Evolutionary conservation across 805 yeast species (phyloP).

Genomic region (Wickerhamiella azyma): DNA sequence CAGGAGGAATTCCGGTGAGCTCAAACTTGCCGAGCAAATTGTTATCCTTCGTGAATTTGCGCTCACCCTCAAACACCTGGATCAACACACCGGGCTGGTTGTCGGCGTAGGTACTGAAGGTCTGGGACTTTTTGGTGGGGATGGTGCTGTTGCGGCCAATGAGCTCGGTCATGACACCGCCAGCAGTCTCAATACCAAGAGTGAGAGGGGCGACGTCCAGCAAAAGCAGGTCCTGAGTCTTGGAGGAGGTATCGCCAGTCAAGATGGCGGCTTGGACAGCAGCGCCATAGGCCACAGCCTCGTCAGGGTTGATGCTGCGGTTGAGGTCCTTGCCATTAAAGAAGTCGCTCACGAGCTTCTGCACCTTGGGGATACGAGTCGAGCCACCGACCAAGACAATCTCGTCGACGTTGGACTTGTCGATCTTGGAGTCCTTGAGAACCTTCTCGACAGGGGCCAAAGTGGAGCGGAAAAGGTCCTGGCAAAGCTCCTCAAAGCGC

Average conservation of each 20-base stretch:
- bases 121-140: constrained; percentile 95
- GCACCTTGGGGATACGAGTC: constrained; percentile 94
- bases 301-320: constrained; percentile 94
- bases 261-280: constrained; percentile 96
- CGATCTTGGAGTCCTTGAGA: constrained; percentile 76
- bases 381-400: constrained; percentile 96
- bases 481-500: constrained; percentile 92
- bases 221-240: constrained; percentile 87
- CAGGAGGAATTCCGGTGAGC: constrained; percentile 93
- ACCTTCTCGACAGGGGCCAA: constrained; percentile 93
- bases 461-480: constrained; percentile 85
- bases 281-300: constrained; percentile 98
- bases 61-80: constrained; percentile 97
- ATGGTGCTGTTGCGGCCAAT: constrained; percentile 97
- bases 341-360: constrained; percentile 88
- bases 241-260: constrained; percentile 90
- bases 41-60: constrained; percentile 92
- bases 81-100: constrained; percentile 98
- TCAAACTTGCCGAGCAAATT: constrained; percentile 95
- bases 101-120: constrained; percentile 93
- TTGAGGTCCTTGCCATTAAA: constrained; percentile 96
- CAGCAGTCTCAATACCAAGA: constrained; percentile 95
- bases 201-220: constrained; percentile 97
- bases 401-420: constrained; percentile 81
- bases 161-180: constrained; percentile 98